Evolutionary conservation across 305 asterid genomes (phyloP).

Genomic region (Lippia alba): DNA sequence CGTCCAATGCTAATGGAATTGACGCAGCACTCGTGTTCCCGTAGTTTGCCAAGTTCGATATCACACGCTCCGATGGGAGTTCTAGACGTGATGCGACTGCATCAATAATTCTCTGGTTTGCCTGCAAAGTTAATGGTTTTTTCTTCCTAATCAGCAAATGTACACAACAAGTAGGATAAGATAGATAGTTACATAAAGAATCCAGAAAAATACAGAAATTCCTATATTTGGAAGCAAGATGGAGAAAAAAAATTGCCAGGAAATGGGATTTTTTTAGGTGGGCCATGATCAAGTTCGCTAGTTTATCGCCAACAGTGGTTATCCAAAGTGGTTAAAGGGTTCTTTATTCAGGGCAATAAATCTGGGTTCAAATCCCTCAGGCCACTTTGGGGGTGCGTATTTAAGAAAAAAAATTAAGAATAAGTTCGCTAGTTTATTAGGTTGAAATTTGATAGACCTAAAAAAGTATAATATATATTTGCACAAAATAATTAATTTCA

Average conservation of each 20-base stretch:
- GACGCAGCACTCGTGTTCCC: constrained; percentile 96
- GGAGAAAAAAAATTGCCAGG: background rate
- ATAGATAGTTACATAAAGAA: too few species aligned
- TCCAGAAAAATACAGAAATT: background rate
- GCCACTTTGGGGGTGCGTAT: background rate
- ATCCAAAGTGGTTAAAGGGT: too few species aligned
- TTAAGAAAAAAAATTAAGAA: too few species aligned
- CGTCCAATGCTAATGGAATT: constrained; percentile 93
- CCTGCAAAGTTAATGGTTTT: constrained; percentile 49
- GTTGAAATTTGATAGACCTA: too few species aligned
- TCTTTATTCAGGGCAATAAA: too few species aligned
- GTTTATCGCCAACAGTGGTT: too few species aligned
- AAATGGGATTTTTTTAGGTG: too few species aligned
- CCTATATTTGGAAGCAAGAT: background rate
- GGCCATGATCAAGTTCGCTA: too few species aligned
- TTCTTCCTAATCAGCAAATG: background rate
- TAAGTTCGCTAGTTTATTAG: too few species aligned
- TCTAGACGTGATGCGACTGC: constrained; percentile 83
- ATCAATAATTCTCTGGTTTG: constrained; percentile 88
- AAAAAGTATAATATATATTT: too few species aligned
- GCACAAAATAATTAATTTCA: too few species aligned
- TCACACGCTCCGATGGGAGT: constrained; percentile 73
- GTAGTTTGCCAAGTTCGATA: constrained; percentile 84
- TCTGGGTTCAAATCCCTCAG: background rate
- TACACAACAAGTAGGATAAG: background rate